phyloP scores from a whole-genome alignment of 2,329 filamentous ascomycete species.

The Epichloe typhina region DNA sequence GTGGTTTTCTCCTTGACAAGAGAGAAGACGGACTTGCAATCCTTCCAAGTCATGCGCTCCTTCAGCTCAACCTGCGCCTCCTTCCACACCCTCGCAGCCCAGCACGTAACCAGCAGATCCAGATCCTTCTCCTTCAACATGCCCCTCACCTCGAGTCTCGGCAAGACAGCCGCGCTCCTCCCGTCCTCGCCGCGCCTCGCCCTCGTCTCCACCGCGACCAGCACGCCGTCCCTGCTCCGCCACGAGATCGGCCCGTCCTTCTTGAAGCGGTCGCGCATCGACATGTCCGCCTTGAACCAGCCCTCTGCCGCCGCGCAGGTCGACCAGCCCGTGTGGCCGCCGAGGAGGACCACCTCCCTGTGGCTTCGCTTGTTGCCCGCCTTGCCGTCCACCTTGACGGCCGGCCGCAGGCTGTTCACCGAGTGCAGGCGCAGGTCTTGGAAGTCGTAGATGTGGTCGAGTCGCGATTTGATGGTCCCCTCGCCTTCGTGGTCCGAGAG shows the following conservation, averaged over 20 bases:
- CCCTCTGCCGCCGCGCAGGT: slow-evolving; percentile 12
- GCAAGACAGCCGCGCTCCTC: slow-evolving; percentile 6
- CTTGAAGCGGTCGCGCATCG: slow-evolving; percentile 11
- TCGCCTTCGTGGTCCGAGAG: slow-evolving; percentile 6
- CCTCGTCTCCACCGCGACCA: slow-evolving; percentile 15
- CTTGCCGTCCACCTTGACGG: slow-evolving; percentile 11
- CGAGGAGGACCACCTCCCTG: slow-evolving; percentile 9
- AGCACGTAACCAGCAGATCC: slow-evolving; percentile 17
- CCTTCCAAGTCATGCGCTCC: slow-evolving; percentile 13
- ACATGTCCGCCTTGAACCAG: slow-evolving; percentile 11
- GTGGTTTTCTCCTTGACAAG: neutral
- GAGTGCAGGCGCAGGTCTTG: neutral
- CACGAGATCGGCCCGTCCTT: slow-evolving; percentile 13
- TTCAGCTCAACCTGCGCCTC: slow-evolving; percentile 12
- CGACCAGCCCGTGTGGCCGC: slow-evolving; percentile 8
- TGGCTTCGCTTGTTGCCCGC: slow-evolving; percentile 11
- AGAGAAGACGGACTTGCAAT: slow-evolving; percentile 9
- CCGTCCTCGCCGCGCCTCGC: slow-evolving; percentile 10
- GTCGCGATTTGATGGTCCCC: slow-evolving; percentile 9
- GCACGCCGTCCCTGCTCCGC: slow-evolving; percentile 11
- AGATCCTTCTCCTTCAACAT: slow-evolving; percentile 13
- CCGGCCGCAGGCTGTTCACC: slow-evolving; percentile 3
- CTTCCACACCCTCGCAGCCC: slow-evolving; percentile 17
- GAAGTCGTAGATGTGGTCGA: slow-evolving; percentile 19
- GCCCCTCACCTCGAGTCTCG: slow-evolving; percentile 12